These are phyloP conservation scores for Mycosarcoma mackinlayi DNA, from an alignment of 1,284 basidiomycete genomes.

Conservation along the genomic window DNA sequence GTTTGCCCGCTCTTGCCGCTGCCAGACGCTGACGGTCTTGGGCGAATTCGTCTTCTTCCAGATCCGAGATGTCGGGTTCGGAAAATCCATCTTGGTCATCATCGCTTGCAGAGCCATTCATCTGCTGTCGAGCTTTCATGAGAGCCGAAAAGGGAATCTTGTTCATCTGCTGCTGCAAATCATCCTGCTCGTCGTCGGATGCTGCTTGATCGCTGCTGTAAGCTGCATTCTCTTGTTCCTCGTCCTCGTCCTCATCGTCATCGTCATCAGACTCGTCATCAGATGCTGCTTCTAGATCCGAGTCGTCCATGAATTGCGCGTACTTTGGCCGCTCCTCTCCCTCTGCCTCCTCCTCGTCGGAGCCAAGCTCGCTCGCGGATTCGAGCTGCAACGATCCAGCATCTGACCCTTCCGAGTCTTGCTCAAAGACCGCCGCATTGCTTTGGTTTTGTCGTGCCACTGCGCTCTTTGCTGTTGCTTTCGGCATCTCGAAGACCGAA, in stretches of 20 bases:
- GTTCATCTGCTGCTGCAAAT: slow-evolving; percentile 37
- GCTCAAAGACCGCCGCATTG: slow-evolving; percentile 34
- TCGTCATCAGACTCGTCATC: slow-evolving; percentile 25
- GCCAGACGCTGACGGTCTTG: slow-evolving; percentile 33
- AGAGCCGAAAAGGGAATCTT: slow-evolving; percentile 71
- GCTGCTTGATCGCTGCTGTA: slow-evolving; percentile 48
- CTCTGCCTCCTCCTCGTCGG: slow-evolving; percentile 17
- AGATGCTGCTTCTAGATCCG: slow-evolving; percentile 47
- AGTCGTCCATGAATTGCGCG: slow-evolving; percentile 65
- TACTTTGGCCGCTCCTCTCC: slow-evolving; percentile 34
- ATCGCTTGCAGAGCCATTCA: slow-evolving; percentile 18
- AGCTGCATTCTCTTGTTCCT: slow-evolving; percentile 69
- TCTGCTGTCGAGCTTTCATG: slow-evolving; percentile 72
- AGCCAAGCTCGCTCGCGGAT: slow-evolving; percentile 26
- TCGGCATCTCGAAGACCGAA: too few relatives aligned
- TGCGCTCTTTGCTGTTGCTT: neutral
- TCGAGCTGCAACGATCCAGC: slow-evolving; percentile 21
- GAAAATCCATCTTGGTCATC: slow-evolving; percentile 23
- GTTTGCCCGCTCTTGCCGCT: slow-evolving; percentile 26
- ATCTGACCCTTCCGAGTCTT: slow-evolving; percentile 38
- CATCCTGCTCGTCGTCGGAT: slow-evolving; percentile 20
- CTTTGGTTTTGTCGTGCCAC: neutral
- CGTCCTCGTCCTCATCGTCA: slow-evolving; percentile 58
- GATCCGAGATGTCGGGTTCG: slow-evolving; percentile 35
- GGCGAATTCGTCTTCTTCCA: slow-evolving; percentile 57